These are phyloP conservation scores for Exophiala lecanii-corni DNA, from an alignment of 2,329 filamentous ascomycete genomes.

Conservation along the genomic window DNA sequence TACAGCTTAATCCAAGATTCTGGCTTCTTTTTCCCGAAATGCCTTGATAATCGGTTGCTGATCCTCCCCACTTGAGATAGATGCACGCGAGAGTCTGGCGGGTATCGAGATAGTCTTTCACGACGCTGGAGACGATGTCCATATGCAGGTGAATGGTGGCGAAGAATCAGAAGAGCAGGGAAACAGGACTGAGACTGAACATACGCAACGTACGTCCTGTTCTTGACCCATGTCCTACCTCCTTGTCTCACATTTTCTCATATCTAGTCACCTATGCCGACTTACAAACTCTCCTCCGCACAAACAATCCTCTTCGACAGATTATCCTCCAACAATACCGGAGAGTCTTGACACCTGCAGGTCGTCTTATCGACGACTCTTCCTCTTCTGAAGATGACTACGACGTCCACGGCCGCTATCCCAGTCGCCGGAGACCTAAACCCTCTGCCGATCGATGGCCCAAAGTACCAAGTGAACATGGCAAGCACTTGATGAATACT, in stretches of 20 bases:
- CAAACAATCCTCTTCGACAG: constrained; percentile 43
- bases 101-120: constrained; percentile 26
- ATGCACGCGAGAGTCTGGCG: constrained; percentile 22
- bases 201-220: constrained; percentile 29
- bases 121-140: constrained; percentile 51
- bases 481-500: constrained; percentile 72
- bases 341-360: constrained; percentile 30
- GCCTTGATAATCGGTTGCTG: too few species aligned
- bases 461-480: constrained; percentile 76
- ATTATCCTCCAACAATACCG: constrained; percentile 38
- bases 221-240: not conserved
- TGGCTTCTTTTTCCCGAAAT: too few species aligned
- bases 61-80: constrained; percentile 12
- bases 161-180: constrained; percentile 56
- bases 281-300: constrained; percentile 15
- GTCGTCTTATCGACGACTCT: constrained; percentile 32
- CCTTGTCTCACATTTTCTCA: constrained; percentile 11
- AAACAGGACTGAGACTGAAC: constrained; percentile 33
- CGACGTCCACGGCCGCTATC: constrained; percentile 30
- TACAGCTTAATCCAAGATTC: constrained; percentile 1
- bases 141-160: constrained; percentile 71
- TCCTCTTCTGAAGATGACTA: constrained; percentile 32
- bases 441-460: constrained; percentile 58
- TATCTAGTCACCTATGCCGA: constrained; percentile 18
- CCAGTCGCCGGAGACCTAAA: constrained; percentile 41